Evolutionary conservation across 2,329 filamentous ascomycete genomes (phyloP).

Genomic region (Microdochium trichocladiopsis): DNA sequence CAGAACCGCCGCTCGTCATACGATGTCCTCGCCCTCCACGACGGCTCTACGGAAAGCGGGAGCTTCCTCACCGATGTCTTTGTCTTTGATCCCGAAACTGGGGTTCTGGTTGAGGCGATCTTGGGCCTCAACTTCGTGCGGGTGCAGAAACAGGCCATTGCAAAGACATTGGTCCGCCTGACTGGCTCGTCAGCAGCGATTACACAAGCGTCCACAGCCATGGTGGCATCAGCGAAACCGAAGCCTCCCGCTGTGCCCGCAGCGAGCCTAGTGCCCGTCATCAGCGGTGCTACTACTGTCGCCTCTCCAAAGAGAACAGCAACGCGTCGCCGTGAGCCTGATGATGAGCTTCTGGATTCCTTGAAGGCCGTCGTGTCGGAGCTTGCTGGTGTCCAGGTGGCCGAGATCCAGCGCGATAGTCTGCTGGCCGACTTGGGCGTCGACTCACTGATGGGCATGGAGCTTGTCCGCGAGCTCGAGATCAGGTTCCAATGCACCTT

Average conservation of each 20-base stretch:
- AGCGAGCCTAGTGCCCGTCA: too few relatives aligned
- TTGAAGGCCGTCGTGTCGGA: slow-evolving; percentile 13
- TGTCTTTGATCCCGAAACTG: slow-evolving; percentile 20
- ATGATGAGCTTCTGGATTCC: slow-evolving; percentile 2
- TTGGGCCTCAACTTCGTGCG: slow-evolving; percentile 22
- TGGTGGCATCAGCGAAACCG: not conserved
- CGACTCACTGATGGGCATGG: slow-evolving; percentile 43
- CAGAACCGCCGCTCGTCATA: slow-evolving; percentile 3
- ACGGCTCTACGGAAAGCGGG: slow-evolving; percentile 11
- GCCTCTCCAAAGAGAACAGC: too few relatives aligned
- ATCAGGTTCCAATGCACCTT: too few relatives aligned
- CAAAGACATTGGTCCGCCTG: slow-evolving; percentile 18
- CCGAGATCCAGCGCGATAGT: slow-evolving; percentile 26
- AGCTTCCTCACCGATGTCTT: slow-evolving; percentile 25
- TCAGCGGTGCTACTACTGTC: too few relatives aligned
- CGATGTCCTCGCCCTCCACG: slow-evolving; percentile 15
- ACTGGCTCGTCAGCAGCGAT: slow-evolving; percentile 6
- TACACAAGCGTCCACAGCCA: not conserved
- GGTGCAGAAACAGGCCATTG: slow-evolving; percentile 18
- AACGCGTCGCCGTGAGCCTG: too few relatives aligned
- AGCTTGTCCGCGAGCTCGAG: slow-evolving; percentile 33
- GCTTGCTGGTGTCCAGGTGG: slow-evolving; percentile 24
- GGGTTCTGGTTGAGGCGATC: slow-evolving; percentile 21
- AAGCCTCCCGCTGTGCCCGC: too few relatives aligned
- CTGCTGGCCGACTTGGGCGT: slow-evolving; percentile 36